Evolutionary conservation across 768 basidiomycete genomes (phyloP), one percentile per base, ranked within the genome.

Genomic region (Coprinopsis cinerea): DNA sequence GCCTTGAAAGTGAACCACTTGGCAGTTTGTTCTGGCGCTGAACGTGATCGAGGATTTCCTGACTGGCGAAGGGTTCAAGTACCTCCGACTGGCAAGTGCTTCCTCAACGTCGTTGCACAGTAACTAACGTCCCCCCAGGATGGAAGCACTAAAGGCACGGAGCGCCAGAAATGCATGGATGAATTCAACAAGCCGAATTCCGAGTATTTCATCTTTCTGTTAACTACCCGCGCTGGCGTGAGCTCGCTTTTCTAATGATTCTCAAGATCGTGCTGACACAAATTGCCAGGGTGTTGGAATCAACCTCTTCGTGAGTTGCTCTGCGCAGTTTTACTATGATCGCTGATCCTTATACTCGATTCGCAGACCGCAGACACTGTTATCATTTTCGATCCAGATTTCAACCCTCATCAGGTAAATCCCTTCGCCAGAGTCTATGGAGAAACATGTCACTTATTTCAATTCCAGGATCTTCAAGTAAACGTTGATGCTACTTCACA

Each of bases 141-240:
- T 62, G 96, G 96, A 10, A 83, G 80, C 53, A 93, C 92, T 2
- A 88, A 88, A 62, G 83, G 88, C 57, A 72, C 74, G 3, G 79
- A 81, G n/a, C 79, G 96, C 20, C 96, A 99, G 64, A 91, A 90
- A 62, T 83, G 82, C 42, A 96, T 99, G 83, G 96, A 99, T 57
- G 83, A 84, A 54, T 99, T 88, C 74, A 97, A 99, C 66, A 83
- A 79, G 32, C 83, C 84, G 3, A 79, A 77, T 28, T 97, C 94
- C 1, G 90, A 94, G 43, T 68, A 85, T 47, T 95, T 94, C 65
- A 83, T 98, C 54, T 99, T 92, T 66, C 71, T 99, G 1, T 74
- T 99, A 34, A 88, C 91, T 3, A 91, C 94, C 28, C 82, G 95
- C 25, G 96, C 95, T 35, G 94, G 95, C 14, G 77, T 77, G 65